Evolutionary conservation across 495 filamentous ascomycete genomes (phyloP).

Genomic region (Neurospora sp.): DNA sequence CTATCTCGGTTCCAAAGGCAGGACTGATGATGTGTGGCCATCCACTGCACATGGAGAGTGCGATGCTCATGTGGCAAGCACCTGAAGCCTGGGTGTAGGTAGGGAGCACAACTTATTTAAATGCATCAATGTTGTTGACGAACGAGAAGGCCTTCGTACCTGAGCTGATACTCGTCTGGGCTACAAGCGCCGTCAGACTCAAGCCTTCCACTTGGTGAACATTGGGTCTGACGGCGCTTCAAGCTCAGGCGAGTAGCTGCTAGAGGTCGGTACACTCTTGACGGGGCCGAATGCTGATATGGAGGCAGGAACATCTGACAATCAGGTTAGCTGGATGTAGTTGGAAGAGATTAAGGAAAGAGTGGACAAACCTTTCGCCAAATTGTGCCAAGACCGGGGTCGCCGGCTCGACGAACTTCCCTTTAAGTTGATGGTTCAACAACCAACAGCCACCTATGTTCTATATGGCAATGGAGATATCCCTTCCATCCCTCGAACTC

Average conservation of each 20-base stretch:
- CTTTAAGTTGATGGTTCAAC: no score
- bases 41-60: background rate
- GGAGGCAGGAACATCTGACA: background rate
- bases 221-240: background rate
- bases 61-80: background rate
- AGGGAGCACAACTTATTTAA: no score
- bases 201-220: background rate
- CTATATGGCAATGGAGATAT: no score
- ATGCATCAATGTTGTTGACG: background rate
- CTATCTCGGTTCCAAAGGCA: background rate
- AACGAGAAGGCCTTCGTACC: background rate
- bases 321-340: background rate
- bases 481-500: no score
- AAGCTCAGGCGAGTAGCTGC: background rate
- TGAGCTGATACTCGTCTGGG: background rate
- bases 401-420: background rate
- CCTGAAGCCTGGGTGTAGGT: background rate
- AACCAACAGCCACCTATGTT: no score
- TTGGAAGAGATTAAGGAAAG: background rate
- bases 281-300: background rate
- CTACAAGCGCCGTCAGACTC: fast-evolving
- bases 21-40: background rate
- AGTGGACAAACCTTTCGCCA: background rate
- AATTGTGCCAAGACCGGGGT: background rate
- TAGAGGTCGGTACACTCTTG: background rate